These are phyloP conservation scores for Solanum appendiculatum DNA, from an alignment of 257 asterid species.

Conservation along the genomic window DNA sequence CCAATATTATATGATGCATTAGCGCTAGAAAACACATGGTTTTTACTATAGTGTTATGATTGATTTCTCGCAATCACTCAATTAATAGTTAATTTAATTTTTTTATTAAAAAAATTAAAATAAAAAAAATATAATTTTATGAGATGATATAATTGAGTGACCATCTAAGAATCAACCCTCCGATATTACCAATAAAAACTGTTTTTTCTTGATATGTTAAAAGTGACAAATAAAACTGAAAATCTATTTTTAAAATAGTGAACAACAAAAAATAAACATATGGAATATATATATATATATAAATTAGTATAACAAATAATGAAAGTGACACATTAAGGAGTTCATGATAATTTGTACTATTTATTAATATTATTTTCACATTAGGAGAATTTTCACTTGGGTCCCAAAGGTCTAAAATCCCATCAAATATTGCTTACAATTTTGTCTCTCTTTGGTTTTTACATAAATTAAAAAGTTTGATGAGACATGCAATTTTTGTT, in stretches of 20 bases:
- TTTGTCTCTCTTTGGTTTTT: neutral
- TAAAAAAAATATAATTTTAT: too few species aligned
- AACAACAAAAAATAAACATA: too few species aligned
- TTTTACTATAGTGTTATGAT: neutral
- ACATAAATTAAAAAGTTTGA: neutral
- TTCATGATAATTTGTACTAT: neutral
- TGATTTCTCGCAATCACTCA: too few species aligned
- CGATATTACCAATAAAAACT: too few species aligned
- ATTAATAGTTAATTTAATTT: too few species aligned
- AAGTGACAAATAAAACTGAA: too few species aligned
- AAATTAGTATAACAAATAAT: neutral
- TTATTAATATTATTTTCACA: neutral
- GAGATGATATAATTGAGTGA: too few species aligned
- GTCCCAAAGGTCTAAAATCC: neutral
- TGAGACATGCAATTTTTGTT: neutral
- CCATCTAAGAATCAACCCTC: neutral
- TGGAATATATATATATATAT: too few species aligned
- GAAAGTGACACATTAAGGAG: neutral
- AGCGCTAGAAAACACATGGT: neutral
- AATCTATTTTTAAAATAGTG: too few species aligned
- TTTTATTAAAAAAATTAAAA: too few species aligned
- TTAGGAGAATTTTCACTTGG: neutral
- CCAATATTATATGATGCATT: neutral
- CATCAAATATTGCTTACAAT: neutral
- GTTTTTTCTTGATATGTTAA: too few species aligned